Evolutionary conservation across 495 filamentous ascomycete species (phyloP), one percentile per base, ranked within the genome.

Genomic region (Hyphodiscus hymeniophilus): DNA sequence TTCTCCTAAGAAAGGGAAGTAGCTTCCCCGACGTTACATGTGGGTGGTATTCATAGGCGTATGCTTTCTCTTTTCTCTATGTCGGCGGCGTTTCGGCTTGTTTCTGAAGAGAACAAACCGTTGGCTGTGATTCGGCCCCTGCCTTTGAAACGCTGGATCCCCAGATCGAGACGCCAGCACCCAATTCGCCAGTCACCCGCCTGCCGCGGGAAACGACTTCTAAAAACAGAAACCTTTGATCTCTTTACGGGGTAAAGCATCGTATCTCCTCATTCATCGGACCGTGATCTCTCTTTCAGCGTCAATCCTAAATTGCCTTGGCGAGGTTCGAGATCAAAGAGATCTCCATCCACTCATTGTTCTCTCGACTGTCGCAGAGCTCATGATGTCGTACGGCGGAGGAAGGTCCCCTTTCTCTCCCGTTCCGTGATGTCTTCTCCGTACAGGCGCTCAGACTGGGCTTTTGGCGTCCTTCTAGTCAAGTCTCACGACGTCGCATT

Each of bases 141-240:
- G 30, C 28, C 20, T 34, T 36, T 40, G 46, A 49, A 49, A 49
- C 47, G 28, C 5, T 6, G 13, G 36, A 26, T 31, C 7, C 20
- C 46, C 24, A 26, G 5, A 23, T 42, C 38, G 17, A 31, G 30
- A 16, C 47, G 39, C 18, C 47, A 10, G 20, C 18, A 11, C 20
- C 5, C 20, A n/a, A 13, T 16, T 38, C 20, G 22, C 31, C 33
- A 35, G 44, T 28, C 44, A 47, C 15, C 33, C 33, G 33, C 33
- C n/a, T n/a, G 33, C 33, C 33, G 33, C 33, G 33, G 33, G 33
- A 4, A 17, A 32, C 6, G 16, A 36, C 33, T 36, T 36, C 33
- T 36, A 36, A 36, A 36, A 36, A 36, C 33, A 36, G 33, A 13
- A 4, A 36, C 33, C 33, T 17, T n/a, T 4, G 33, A 17, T 17